Evolutionary conservation across 1,284 basidiomycete species (phyloP).

Genomic region (Xerocomus amazonicus): DNA sequence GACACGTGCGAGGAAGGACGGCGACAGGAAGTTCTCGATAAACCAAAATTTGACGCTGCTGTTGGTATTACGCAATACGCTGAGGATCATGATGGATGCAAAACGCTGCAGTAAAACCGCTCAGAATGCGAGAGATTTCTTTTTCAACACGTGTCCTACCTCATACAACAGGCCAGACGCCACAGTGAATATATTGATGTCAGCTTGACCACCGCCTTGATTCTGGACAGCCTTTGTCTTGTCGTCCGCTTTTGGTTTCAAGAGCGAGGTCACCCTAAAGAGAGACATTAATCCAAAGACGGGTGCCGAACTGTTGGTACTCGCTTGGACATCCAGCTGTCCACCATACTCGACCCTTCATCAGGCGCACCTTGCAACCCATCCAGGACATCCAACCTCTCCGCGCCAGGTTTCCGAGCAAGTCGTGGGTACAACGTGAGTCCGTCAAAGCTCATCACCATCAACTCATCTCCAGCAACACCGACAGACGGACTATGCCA

Average conservation of each 20-base stretch:
- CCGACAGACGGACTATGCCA: conserved; percentile 74
- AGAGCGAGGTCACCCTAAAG: conserved; percentile 53
- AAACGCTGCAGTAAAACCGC: conserved; percentile 65
- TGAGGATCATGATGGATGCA: conserved; percentile 96
- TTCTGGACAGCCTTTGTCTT: conserved; percentile 15
- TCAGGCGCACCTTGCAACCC: conserved; percentile 37
- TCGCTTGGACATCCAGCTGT: conserved; percentile 49
- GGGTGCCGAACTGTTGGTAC: conserved; percentile 12
- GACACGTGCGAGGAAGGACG: conserved; percentile 81
- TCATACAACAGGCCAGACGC: conserved; percentile 96
- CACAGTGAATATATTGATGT: conserved; percentile 99
- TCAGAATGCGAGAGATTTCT: conserved; percentile 2
- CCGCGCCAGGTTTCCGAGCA: conserved; percentile 70
- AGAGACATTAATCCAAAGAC: conserved; percentile 1
- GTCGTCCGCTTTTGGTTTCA: conserved; percentile 35
- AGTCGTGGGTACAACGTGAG: conserved; percentile 85
- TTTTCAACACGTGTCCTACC: conserved; percentile 40
- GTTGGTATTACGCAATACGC: conserved; percentile 90
- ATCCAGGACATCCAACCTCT: conserved; percentile 74
- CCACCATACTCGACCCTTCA: conserved; percentile 40
- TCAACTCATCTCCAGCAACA: conserved; percentile 66
- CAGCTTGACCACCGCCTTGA: conserved; percentile 51
- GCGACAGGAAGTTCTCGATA: conserved; percentile 98
- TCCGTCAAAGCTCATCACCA: conserved; percentile 84
- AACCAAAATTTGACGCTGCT: conserved; percentile 99